phyloP scores from a whole-genome alignment of 805 yeast species.

The Barnettozyma wickerhamii region DNA sequence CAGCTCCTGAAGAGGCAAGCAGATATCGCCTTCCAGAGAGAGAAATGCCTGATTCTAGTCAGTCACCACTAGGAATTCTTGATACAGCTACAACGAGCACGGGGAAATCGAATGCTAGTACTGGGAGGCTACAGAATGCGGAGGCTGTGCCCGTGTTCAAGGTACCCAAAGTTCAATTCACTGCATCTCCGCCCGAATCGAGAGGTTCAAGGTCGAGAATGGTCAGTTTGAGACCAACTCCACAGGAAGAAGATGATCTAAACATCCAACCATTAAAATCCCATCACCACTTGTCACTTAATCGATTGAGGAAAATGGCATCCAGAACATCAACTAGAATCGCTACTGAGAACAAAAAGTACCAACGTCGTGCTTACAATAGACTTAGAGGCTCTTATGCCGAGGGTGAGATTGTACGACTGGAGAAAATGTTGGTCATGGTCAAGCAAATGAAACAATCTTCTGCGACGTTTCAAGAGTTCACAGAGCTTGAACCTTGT shows the following conservation, averaged over 20 bases:
- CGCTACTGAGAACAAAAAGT: conserved; percentile 12
- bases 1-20: conserved; percentile 6
- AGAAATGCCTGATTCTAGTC: not conserved
- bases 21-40: not conserved
- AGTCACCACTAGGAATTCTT: not conserved
- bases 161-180: conserved; percentile 1
- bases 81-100: not conserved
- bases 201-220: conserved; percentile 6
- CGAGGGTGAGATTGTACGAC: conserved; percentile 59
- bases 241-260: conserved; percentile 1
- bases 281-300: not conserved
- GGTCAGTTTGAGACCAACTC: conserved; percentile 4
- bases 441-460: conserved; percentile 37
- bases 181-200: conserved; percentile 5
- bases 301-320: conserved; percentile 23
- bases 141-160: not conserved
- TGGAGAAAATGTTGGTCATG: conserved; percentile 67
- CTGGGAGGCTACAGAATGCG: not conserved
- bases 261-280: conserved; percentile 1
- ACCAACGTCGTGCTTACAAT: conserved; percentile 20
- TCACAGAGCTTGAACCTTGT: conserved; percentile 46
- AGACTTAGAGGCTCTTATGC: conserved; percentile 31
- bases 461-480: conserved; percentile 22
- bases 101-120: not conserved
- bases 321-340: conserved; percentile 18